Percentiles rank a stretch among this genome's conserved stretches.
phyloP scores from a whole-genome alignment of 768 basidiomycete genomes.

The Serendipita vermifera region DNA sequence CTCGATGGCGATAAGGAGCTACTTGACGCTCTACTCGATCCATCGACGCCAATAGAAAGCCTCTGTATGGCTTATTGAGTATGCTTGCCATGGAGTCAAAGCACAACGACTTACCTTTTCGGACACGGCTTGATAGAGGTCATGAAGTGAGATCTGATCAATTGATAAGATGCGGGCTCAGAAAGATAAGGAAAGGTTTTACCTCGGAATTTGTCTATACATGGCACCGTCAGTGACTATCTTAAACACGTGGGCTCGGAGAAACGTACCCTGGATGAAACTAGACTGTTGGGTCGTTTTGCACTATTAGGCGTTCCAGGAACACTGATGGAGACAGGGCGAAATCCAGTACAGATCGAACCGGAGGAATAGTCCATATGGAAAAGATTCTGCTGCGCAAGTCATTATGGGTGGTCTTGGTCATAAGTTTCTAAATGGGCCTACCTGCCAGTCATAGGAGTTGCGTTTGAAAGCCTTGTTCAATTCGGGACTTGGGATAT shows the following conservation, averaged over 20 bases:
- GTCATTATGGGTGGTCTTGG: neutral
- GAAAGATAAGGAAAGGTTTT: too few relatives aligned
- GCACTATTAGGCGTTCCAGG: neutral
- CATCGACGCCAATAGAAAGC: neutral
- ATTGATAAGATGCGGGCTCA: too few relatives aligned
- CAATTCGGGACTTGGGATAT: conserved; percentile 7
- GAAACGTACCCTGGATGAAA: neutral
- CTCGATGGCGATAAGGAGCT: neutral
- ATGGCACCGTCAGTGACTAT: too few relatives aligned
- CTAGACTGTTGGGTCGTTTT: neutral
- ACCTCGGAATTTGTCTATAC: neutral
- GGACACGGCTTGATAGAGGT: neutral
- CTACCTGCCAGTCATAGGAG: conserved; percentile 6
- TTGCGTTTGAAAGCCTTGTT: neutral
- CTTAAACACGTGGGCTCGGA: too few relatives aligned
- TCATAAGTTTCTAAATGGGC: neutral
- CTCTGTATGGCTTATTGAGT: neutral
- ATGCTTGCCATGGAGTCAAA: neutral
- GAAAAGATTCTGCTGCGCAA: neutral
- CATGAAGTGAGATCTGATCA: neutral
- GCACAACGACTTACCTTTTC: neutral
- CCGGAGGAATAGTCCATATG: conserved; percentile 6
- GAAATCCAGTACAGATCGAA: neutral
- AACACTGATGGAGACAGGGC: neutral
- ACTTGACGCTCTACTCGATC: neutral